Base-by-base conservation (phyloP, 2,329 filamentous ascomycete genomes). In the Botryosphaeria dothidea region DNA sequence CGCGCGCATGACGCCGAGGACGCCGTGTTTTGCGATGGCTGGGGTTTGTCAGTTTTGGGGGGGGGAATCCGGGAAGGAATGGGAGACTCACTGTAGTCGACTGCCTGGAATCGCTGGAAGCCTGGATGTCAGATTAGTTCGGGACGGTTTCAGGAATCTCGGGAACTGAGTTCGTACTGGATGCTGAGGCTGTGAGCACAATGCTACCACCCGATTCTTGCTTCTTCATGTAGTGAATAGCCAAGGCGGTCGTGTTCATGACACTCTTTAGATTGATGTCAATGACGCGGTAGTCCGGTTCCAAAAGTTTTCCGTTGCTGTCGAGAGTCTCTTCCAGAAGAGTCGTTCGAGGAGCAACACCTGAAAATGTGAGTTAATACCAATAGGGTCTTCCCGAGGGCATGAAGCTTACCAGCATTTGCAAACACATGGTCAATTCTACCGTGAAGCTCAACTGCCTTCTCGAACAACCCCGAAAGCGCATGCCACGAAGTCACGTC, bases 401-500 rank as follows among this genome's bases (percentile, higher is more conserved):
- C 6, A 17, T 9, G 7, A 0, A 29, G 36, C 65, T 3, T 49
- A 69, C 69, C 75, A 1, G 75, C 75, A 49, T 78, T 78, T 31
- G 74, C 75, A 56, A 82, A 82, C 34, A 82, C 80, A 65, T 82
- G 80, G 67, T 83, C 78, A 31, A 83, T 78, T 7, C 70, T 71
- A 3, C 78, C 78, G 58, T 78, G 78, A 7, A 71, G 66, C 43
- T 80, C 74, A 64, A 81, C 76, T 0, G 83, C 75, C 54, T 79
- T 75, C 67, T 83, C 83, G 75, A 88, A 88, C 23, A 87, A 72
- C 0, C 74, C 75, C n/a, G 79, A 70, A 21, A 86, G 79, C 3
- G 83, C 80, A 2, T 77, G 70, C 85, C 85, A 88, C 3, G 77
- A 74, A 0, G 79, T 73, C 41, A 77, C 75, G 46, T 77, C 69